phyloP scores from a whole-genome alignment of 306 rosid species.

The Prunus dulcis region DNA sequence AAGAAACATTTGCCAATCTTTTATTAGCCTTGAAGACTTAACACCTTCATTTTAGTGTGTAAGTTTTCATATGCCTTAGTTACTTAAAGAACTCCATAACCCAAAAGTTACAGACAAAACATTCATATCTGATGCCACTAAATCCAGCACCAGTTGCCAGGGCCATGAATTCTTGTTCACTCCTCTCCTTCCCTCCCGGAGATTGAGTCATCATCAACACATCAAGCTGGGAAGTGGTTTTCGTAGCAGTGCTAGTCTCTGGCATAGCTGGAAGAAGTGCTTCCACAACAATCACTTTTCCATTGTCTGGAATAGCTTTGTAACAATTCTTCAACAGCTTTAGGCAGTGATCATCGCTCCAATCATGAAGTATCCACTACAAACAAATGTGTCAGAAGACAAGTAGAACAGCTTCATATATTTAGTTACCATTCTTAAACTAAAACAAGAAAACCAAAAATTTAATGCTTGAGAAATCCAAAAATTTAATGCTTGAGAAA shows the following conservation, averaged over 20 bases:
- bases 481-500: background rate
- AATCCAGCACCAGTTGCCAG: slow-evolving; percentile 50
- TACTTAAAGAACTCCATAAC: slow-evolving; percentile 57
- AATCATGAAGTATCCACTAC: slow-evolving; percentile 28
- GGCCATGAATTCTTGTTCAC: slow-evolving; percentile 32
- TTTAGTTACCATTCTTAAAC: too few species aligned
- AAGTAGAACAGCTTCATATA: too few species aligned
- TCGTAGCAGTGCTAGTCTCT: slow-evolving; percentile 20
- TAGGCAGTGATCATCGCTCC: slow-evolving; percentile 35
- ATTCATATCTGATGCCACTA: slow-evolving; percentile 34
- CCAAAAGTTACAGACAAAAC: slow-evolving; percentile 33
- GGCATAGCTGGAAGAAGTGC: slow-evolving; percentile 27
- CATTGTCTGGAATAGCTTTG: slow-evolving; percentile 41
- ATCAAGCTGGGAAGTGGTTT: slow-evolving; percentile 16
- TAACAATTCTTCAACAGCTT: slow-evolving; percentile 51
- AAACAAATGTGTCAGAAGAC: too few species aligned
- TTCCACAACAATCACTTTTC: slow-evolving; percentile 53
- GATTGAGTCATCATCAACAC: slow-evolving; percentile 47
- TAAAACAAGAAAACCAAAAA: background rate
- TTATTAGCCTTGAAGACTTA: background rate
- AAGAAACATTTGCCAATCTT: too few species aligned
- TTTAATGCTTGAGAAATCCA: background rate
- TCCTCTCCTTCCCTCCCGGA: slow-evolving; percentile 54
- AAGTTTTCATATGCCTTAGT: background rate
- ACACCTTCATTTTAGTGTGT: background rate